A percentile compares a stretch with the other conserved stretches of the same genome.
phyloP scores from a whole-genome alignment of 2,329 filamentous ascomycete genomes.

The Chaetomium strumarium region DNA sequence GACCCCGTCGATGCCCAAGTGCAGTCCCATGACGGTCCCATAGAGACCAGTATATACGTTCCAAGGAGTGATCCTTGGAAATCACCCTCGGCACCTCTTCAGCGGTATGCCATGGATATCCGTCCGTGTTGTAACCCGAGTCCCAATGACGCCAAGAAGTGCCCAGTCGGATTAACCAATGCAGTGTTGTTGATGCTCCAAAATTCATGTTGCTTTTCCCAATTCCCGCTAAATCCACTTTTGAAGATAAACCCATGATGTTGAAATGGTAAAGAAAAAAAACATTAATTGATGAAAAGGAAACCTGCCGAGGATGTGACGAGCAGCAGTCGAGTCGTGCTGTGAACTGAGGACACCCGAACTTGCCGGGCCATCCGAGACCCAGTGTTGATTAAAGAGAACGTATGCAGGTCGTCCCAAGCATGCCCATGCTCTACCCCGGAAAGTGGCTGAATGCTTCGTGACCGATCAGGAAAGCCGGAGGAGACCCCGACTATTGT shows the following conservation, averaged over 20 bases:
- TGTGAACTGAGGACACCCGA: not conserved
- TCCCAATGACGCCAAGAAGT: slow-evolving; percentile 5
- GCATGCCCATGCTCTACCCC: slow-evolving; percentile 1
- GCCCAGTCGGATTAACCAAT: not conserved
- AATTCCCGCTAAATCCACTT: slow-evolving; percentile 14
- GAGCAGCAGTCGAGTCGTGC: not conserved
- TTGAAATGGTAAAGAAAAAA: not conserved
- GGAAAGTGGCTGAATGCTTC: slow-evolving; percentile 4
- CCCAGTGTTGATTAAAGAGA: slow-evolving; percentile 2
- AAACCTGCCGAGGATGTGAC: not conserved
- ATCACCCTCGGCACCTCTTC: not conserved
- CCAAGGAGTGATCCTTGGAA: not conserved
- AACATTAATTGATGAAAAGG: not conserved
- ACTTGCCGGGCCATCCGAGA: not conserved
- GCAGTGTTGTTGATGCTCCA: not conserved
- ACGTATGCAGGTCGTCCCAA: not conserved
- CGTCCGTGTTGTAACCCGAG: not conserved
- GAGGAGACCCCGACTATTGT: slow-evolving; percentile 2
- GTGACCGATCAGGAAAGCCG: slow-evolving; percentile 15
- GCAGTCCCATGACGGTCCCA: too few relatives aligned
- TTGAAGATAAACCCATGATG: slow-evolving; percentile 4
- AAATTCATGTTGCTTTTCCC: slow-evolving; percentile 11
- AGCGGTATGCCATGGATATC: not conserved
- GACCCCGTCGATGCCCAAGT: too few relatives aligned
- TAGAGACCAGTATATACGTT: not conserved